Conservation (phyloP, 2,329 filamentous ascomycete genomes). For the Gremmenia infestans region DNA sequence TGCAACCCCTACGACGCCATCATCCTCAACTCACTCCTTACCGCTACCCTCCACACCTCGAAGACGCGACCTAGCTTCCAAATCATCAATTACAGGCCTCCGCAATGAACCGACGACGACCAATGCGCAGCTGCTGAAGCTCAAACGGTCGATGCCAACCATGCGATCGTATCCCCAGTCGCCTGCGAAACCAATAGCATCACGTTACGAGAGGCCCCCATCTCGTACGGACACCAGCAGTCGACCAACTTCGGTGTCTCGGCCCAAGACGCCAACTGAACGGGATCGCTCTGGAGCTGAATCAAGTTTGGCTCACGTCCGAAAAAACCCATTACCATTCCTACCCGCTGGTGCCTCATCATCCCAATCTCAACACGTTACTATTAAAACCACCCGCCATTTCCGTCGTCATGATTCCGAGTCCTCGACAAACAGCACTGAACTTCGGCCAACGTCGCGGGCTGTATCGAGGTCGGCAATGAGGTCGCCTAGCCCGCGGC, state of each 20-base stretch:
- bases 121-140: conserved; percentile 57
- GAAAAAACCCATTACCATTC: conserved; percentile 67
- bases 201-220: conserved; percentile 52
- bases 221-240: conserved; percentile 47
- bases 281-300: conserved; percentile 39
- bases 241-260: conserved; percentile 47
- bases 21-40: conserved; percentile 44
- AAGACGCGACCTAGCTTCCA: conserved; percentile 53
- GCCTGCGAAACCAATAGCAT: conserved; percentile 43
- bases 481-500: conserved; percentile 52
- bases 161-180: conserved; percentile 47
- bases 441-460: conserved; percentile 53
- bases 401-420: conserved; percentile 84
- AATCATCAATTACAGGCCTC: conserved; percentile 49
- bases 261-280: conserved; percentile 70
- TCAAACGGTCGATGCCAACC: conserved; percentile 61
- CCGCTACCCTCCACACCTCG: conserved; percentile 53
- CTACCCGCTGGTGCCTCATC: conserved; percentile 70
- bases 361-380: conserved; percentile 72
- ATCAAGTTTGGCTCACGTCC: conserved; percentile 48
- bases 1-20: conserved; percentile 54
- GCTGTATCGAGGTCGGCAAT: conserved; percentile 53
- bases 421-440: conserved; percentile 52
- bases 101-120: conserved; percentile 60
- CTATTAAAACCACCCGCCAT: conserved; percentile 63